Base-by-base conservation (phyloP, 331 rosid genomes). In the Cydonia oblonga region DNA sequence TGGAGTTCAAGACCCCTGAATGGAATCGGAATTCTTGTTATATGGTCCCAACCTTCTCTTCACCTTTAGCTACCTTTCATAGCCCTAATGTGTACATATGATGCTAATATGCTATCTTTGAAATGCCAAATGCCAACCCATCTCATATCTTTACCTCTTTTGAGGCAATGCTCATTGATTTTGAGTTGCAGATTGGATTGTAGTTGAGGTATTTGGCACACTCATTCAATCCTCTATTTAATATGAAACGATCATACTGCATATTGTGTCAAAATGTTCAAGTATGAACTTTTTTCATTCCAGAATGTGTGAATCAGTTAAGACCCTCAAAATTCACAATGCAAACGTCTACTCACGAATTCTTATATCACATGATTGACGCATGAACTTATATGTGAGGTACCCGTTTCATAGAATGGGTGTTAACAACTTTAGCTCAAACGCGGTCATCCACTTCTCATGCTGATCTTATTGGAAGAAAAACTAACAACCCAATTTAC, bases 31-130 rank as follows among this genome's bases (percentile, higher is more conserved):
- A 71, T 72, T 71, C 64, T 72, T 67, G 71, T 30, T 68, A 23
- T 42, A 73, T 67, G 79, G 75, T 25, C 64, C 68, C 28, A 64
- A 12, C 1, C 61, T 69, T 61, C 76, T 77, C 64, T 73, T 68
- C 24, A 61, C 40, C 68, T 76, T 29, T 69, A 71, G 64, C 65
- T 68, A 70, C 71, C 54, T 35, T 66, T 61, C 46, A 49, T 57
- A 19, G 19, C 51, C 52, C 52, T 62, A 65, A 9, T 29, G 40
- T 53, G 46, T 59, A 25, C 44, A 40, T 54, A 35, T 33, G 35
- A 70, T 70, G 65, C 52, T 15, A 49, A 49, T 49, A 7, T 18
- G 65, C 33, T 1, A 56, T 22, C 23, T 70, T 15, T 71, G 18
- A 38, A 35, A 71, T 71, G 40, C 68, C 75, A 71, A 49, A 3